Conservation (phyloP, 2,329 filamentous ascomycete species). For the Colletotrichum gigasporum region DNA sequence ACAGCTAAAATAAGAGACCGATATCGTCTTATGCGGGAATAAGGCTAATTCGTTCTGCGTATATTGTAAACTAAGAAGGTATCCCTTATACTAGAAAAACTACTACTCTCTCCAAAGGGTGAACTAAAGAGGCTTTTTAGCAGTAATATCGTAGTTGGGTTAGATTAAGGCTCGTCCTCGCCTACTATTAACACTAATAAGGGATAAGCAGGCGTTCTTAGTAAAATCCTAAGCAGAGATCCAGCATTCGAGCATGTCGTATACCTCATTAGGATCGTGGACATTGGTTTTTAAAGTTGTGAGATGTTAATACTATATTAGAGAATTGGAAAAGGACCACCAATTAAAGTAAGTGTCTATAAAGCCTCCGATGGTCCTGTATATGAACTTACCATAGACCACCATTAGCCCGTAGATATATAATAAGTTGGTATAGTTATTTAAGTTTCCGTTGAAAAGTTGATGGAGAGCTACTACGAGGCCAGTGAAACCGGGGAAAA, state of each 20-base stretch:
- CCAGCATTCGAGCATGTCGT: background rate
- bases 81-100: background rate
- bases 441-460: no score
- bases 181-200: background rate
- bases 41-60: background rate
- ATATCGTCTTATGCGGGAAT: background rate
- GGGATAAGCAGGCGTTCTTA: background rate
- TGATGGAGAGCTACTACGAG: no score
- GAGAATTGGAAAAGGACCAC: no score
- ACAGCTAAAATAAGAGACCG: conserved; percentile 36
- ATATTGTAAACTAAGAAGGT: background rate
- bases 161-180: background rate
- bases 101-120: background rate
- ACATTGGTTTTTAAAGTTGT: no score
- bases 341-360: no score
- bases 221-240: background rate
- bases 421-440: no score
- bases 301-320: no score
- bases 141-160: background rate
- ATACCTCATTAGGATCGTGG: no score
- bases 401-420: no score
- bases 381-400: no score
- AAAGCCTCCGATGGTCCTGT: no score
- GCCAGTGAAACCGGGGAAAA: no score
- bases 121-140: background rate